A percentile compares a stretch with the other conserved stretches of the same genome.
Conservation (phyloP, 495 filamentous ascomycete species). For the Lindgomyces ingoldianus region DNA sequence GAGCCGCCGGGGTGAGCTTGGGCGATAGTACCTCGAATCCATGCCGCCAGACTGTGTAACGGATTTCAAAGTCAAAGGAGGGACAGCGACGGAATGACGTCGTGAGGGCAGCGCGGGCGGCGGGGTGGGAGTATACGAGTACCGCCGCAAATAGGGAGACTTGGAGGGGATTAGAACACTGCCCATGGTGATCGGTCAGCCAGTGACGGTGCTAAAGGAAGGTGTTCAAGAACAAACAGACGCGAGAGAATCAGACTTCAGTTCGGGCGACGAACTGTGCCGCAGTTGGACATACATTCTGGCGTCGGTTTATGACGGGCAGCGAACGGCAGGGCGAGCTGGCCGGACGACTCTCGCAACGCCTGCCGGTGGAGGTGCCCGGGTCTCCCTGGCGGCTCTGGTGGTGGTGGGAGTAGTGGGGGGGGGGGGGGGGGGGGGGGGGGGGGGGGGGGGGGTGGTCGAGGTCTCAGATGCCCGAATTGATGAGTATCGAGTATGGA, state of each 20-base stretch:
- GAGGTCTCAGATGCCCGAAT: background rate
- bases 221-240: constrained; percentile 21
- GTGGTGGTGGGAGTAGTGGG: too few species aligned
- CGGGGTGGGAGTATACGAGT: constrained; percentile 21
- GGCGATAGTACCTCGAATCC: constrained; percentile 35
- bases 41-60: constrained; percentile 11
- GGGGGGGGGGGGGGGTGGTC: too few species aligned
- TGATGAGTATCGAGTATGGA: background rate
- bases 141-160: constrained; percentile 9
- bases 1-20: constrained; percentile 30
- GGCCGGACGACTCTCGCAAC: constrained; percentile 1
- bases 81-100: constrained; percentile 15
- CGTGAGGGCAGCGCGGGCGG: constrained; percentile 19
- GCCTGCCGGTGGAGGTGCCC: background rate
- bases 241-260: constrained; percentile 22
- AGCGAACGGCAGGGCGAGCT: background rate
- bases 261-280: constrained; percentile 26
- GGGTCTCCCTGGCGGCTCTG: background rate
- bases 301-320: constrained; percentile 3
- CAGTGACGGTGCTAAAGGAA: background rate
- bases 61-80: background rate
- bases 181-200: constrained; percentile 31
- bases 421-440: too few species aligned
- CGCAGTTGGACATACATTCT: constrained; percentile 32
- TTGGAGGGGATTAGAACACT: constrained; percentile 29